phyloP scores from a whole-genome alignment of 2,329 filamentous ascomycete species.

The Alternaria consortialis region DNA sequence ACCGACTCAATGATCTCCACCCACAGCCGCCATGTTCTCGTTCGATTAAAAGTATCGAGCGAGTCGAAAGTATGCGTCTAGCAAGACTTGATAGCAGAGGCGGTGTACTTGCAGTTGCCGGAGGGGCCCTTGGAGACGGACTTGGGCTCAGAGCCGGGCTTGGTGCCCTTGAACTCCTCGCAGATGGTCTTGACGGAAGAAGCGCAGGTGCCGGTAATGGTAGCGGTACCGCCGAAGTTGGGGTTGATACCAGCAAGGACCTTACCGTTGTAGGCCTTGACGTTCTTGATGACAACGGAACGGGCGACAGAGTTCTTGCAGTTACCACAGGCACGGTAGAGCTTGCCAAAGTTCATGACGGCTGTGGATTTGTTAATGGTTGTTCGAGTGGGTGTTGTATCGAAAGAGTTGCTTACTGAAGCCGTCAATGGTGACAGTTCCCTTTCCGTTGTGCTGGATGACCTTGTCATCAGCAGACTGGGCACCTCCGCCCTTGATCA shows the following conservation, averaged over 20 bases:
- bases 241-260: slow-evolving; percentile 61
- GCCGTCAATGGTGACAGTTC: slow-evolving; percentile 50
- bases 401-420: slow-evolving; percentile 43
- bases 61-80: slow-evolving; percentile 23
- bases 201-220: slow-evolving; percentile 50
- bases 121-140: slow-evolving; percentile 41
- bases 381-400: slow-evolving; percentile 49
- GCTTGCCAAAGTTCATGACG: slow-evolving; percentile 50
- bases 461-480: slow-evolving; percentile 53
- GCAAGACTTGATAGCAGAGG: slow-evolving; percentile 42
- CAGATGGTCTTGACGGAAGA: slow-evolving; percentile 45
- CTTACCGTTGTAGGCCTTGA: slow-evolving; percentile 55
- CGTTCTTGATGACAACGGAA: slow-evolving; percentile 57
- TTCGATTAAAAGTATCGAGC: background rate
- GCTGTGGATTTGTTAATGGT: slow-evolving; percentile 29
- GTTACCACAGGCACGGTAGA: slow-evolving; percentile 60
- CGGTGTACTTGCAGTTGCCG: slow-evolving; percentile 44
- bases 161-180: slow-evolving; percentile 47
- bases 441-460: slow-evolving; percentile 55
- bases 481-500: slow-evolving; percentile 54
- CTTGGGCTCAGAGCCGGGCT: slow-evolving; percentile 41
- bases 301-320: slow-evolving; percentile 59
- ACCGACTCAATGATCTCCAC: background rate
- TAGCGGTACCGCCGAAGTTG: slow-evolving; percentile 62
- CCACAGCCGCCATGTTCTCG: background rate